These are phyloP conservation scores for Opeltia flavorubescens DNA, from an alignment of 495 filamentous ascomycete genomes.

Conservation along the genomic window DNA sequence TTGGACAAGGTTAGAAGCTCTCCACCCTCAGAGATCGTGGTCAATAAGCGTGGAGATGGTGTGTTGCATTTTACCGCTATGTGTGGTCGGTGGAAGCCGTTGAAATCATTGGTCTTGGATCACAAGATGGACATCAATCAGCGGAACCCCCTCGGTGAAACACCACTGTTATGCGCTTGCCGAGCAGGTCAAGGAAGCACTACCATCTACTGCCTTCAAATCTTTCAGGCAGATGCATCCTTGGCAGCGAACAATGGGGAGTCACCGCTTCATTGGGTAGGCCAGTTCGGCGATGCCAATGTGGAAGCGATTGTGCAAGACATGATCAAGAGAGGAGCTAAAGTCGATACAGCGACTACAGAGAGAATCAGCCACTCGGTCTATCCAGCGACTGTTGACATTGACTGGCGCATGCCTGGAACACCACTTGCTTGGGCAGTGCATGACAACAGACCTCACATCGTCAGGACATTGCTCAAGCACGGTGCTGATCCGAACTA, in stretches of 20 bases:
- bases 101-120: slow-evolving; percentile 3
- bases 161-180: slow-evolving; percentile 5
- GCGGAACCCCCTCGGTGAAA: slow-evolving; percentile 5
- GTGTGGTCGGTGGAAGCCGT: slow-evolving; percentile 6
- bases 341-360: slow-evolving; percentile 1
- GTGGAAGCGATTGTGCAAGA: slow-evolving; percentile 5
- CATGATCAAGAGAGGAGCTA: slow-evolving; percentile 5
- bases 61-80: slow-evolving; percentile 6
- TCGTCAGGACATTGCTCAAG: slow-evolving; percentile 21
- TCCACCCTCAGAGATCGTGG: background rate
- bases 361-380: slow-evolving; percentile 5
- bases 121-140: slow-evolving; percentile 7
- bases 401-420: slow-evolving; percentile 6
- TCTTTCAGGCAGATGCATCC: slow-evolving; percentile 5
- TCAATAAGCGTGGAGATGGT: slow-evolving; percentile 11
- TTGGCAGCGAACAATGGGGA: slow-evolving; percentile 6
- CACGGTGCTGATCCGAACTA: slow-evolving; percentile 28
- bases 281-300: background rate
- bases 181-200: slow-evolving; percentile 7
- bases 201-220: slow-evolving; percentile 5
- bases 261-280: slow-evolving; percentile 10
- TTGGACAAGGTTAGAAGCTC: background rate
- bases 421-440: slow-evolving; percentile 20
- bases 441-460: slow-evolving; percentile 19
- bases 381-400: slow-evolving; percentile 4